These are phyloP conservation scores for Yarrowia divulgata DNA, from an alignment of 805 yeast species.

Conservation along the genomic window DNA sequence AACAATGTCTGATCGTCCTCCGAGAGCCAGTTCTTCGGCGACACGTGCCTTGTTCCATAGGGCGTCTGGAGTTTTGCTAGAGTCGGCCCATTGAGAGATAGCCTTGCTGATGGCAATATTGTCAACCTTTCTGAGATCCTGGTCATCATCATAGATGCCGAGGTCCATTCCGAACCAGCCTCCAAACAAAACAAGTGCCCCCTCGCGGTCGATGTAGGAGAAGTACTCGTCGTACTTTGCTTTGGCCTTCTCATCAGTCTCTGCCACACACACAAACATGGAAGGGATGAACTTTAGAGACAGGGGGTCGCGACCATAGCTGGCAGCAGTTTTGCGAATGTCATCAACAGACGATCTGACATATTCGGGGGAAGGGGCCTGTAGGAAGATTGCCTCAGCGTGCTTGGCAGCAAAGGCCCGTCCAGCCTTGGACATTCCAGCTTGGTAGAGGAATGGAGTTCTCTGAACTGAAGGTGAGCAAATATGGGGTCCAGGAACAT, in stretches of 20 bases:
- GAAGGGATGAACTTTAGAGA: slow-evolving; percentile 53
- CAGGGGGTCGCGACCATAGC: slow-evolving; percentile 51
- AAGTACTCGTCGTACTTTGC: slow-evolving; percentile 51
- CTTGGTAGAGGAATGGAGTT: slow-evolving; percentile 56
- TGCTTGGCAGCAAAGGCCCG: slow-evolving; percentile 55
- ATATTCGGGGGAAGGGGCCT: slow-evolving; percentile 50
- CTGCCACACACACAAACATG: slow-evolving; percentile 52
- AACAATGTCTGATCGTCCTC: slow-evolving; percentile 47
- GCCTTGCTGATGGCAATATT: slow-evolving; percentile 51
- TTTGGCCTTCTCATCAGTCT: slow-evolving; percentile 55
- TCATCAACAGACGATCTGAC: slow-evolving; percentile 49
- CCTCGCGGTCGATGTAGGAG: slow-evolving; percentile 53
- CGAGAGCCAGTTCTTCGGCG: slow-evolving; percentile 51
- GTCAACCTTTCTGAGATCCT: slow-evolving; percentile 50
- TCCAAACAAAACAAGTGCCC: slow-evolving; percentile 54
- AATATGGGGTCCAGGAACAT: slow-evolving; percentile 56
- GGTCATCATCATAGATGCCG: slow-evolving; percentile 50
- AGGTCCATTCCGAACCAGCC: slow-evolving; percentile 57
- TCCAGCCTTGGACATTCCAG: slow-evolving; percentile 56
- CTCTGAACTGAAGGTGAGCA: slow-evolving; percentile 57
- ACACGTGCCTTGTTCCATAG: slow-evolving; percentile 46
- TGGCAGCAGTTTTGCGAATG: slow-evolving; percentile 50
- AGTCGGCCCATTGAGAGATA: slow-evolving; percentile 51
- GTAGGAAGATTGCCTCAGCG: slow-evolving; percentile 56
- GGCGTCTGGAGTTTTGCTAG: slow-evolving; percentile 46